phyloP scores from a whole-genome alignment of 495 filamentous ascomycete species.

The Diplogelasinospora grovesii region DNA sequence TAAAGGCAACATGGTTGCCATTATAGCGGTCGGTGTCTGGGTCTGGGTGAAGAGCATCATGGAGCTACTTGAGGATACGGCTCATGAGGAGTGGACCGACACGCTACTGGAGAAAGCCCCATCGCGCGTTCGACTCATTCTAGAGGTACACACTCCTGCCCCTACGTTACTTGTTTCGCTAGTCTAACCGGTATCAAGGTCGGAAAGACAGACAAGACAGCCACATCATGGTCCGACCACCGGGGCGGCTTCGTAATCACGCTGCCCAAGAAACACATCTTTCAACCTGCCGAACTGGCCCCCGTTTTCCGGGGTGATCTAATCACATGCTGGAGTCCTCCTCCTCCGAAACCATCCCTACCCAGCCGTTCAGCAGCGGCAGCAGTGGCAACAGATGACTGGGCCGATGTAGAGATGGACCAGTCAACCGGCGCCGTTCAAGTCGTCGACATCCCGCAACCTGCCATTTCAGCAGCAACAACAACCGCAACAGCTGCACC shows the following conservation, averaged over 20 bases:
- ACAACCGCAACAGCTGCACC: neutral
- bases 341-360: conserved; percentile 7
- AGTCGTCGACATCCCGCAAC: conserved; percentile 14
- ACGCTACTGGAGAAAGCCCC: conserved; percentile 16
- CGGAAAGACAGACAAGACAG: neutral
- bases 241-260: conserved; percentile 22
- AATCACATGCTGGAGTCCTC: conserved; percentile 19
- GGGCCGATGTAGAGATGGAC: conserved; percentile 27
- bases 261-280: conserved; percentile 22
- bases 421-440: conserved; percentile 14
- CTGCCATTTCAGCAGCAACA: neutral
- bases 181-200: too few species aligned
- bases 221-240: conserved; percentile 20
- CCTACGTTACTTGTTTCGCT: too few species aligned
- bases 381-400: conserved; percentile 19
- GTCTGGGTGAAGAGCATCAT: conserved; percentile 19
- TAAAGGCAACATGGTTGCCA: conserved; percentile 22
- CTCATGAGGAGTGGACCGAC: conserved; percentile 25
- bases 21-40: conserved; percentile 19
- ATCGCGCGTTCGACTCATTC: conserved; percentile 18
- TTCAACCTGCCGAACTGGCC: conserved; percentile 19
- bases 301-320: conserved; percentile 23
- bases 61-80: conserved; percentile 29
- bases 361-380: neutral
- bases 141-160: conserved; percentile 25